Percentiles rank a stretch among this genome's conserved stretches.
Evolutionary conservation across 202 grass and related monocot species (phyloP).

Genomic region (Zoysia matrella): DNA sequence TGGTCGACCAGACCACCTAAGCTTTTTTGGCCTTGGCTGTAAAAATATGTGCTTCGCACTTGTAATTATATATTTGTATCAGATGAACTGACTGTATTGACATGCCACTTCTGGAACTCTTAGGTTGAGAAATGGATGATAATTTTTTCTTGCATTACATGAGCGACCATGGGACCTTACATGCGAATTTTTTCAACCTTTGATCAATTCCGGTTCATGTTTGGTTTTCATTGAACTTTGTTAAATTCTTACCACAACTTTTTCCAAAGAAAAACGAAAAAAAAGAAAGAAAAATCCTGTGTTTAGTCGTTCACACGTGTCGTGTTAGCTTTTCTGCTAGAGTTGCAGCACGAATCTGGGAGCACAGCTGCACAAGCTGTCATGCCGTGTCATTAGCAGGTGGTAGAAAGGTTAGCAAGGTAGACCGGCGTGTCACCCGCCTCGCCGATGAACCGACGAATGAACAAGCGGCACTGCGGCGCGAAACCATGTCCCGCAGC

Average conservation of each 20-base stretch:
- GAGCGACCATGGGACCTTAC: not conserved
- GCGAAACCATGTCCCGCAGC: conserved; percentile 61
- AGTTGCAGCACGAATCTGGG: not conserved
- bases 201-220: not conserved
- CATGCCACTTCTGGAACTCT: conserved; percentile 10
- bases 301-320: not conserved
- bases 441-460: not conserved
- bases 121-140: conserved; percentile 1
- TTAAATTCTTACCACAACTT: not conserved
- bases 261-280: not conserved
- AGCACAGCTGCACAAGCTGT: not conserved
- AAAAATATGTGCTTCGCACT: conserved; percentile 25
- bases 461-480: conserved; percentile 36
- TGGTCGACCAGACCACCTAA: conserved; percentile 24
- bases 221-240: not conserved
- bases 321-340: not conserved
- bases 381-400: conserved; percentile 13
- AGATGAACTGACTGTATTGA: conserved; percentile 23
- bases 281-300: not conserved
- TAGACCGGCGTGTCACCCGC: conserved; percentile 3
- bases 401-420: not conserved
- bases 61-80: conserved; percentile 47
- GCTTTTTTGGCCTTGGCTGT: conserved; percentile 38
- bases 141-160: not conserved
- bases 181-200: not conserved